Percentiles rank a stretch among this genome's conserved stretches.
phyloP scores from a whole-genome alignment of 2,329 filamentous ascomycete genomes.

The Arthrobotrys conoides region DNA sequence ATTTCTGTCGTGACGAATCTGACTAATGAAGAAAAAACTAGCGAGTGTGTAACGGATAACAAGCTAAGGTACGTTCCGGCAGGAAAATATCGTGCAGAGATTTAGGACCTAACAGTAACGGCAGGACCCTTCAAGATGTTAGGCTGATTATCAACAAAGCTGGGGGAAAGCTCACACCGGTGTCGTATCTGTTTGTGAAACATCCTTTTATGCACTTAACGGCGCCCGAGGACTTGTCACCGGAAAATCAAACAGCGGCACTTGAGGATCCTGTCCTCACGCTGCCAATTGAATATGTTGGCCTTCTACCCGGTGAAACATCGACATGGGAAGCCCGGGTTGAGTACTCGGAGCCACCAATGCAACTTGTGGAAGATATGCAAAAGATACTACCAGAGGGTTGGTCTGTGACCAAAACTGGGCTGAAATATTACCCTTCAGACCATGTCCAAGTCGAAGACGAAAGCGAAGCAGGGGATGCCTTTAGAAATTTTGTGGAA shows the following conservation, averaged over 20 bases:
- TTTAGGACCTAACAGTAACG: constrained; percentile 86
- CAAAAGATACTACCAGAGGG: constrained; percentile 55
- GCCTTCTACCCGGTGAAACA: constrained; percentile 42
- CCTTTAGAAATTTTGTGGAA: constrained; percentile 43
- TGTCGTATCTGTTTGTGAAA: constrained; percentile 86
- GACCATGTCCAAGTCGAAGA: constrained; percentile 45
- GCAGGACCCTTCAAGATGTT: constrained; percentile 79
- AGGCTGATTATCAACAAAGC: constrained; percentile 78
- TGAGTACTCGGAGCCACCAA: constrained; percentile 48
- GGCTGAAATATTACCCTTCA: constrained; percentile 54
- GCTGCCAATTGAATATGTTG: constrained; percentile 51
- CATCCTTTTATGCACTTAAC: constrained; percentile 72
- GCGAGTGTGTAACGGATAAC: constrained; percentile 63
- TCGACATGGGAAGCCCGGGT: constrained; percentile 55
- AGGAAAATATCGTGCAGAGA: constrained; percentile 69
- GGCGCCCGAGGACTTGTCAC: constrained; percentile 43
- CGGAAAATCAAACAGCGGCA: constrained; percentile 35
- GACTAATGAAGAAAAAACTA: constrained; percentile 37
- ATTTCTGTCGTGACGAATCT: constrained; percentile 23
- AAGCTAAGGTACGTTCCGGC: constrained; percentile 62
- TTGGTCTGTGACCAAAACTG: constrained; percentile 57
- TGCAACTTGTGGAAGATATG: constrained; percentile 59
- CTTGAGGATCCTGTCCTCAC: constrained; percentile 49
- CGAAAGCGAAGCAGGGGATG: constrained; percentile 43
- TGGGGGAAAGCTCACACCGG: constrained; percentile 79